These are phyloP conservation scores for Macrophomina phaseolina DNA, from an alignment of 2,329 filamentous ascomycete species.

Conservation along the genomic window DNA sequence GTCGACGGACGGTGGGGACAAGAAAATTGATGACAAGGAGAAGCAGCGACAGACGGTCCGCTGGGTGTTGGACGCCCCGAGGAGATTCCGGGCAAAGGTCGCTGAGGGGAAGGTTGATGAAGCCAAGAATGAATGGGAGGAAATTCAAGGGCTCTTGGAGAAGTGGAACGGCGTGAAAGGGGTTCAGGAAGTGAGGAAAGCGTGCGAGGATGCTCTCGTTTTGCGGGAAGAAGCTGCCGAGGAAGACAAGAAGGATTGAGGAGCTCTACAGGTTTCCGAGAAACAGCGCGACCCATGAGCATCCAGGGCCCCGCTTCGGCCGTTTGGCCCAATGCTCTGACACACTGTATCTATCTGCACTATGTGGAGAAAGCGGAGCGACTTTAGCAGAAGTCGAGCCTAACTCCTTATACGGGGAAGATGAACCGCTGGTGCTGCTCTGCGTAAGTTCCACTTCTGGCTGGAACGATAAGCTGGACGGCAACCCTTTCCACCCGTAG, in stretches of 20 bases:
- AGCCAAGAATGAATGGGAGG: constrained; percentile 60
- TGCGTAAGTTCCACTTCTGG: no score
- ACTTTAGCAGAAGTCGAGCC: no score
- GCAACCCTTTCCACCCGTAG: no score
- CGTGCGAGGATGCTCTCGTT: constrained; percentile 40
- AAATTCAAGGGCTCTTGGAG: constrained; percentile 47
- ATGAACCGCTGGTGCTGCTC: no score
- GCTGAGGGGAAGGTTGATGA: constrained; percentile 65
- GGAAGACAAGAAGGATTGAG: constrained; percentile 3
- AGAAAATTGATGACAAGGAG: constrained; percentile 40
- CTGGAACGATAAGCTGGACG: no score
- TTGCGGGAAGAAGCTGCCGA: not conserved
- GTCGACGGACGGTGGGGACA: not conserved
- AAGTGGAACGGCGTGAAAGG: constrained; percentile 53
- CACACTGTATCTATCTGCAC: no score
- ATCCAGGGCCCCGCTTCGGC: not conserved
- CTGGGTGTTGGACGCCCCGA: constrained; percentile 68
- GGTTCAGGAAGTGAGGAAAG: constrained; percentile 46
- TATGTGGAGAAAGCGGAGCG: no score
- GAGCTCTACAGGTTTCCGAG: no score
- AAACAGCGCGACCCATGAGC: not conserved
- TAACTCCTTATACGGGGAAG: no score
- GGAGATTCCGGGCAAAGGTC: constrained; percentile 63
- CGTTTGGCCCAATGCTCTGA: not conserved
- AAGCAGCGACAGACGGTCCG: constrained; percentile 63